Conservation (phyloP, 1,284 basidiomycete species). For the Fistulinella staudtii region DNA sequence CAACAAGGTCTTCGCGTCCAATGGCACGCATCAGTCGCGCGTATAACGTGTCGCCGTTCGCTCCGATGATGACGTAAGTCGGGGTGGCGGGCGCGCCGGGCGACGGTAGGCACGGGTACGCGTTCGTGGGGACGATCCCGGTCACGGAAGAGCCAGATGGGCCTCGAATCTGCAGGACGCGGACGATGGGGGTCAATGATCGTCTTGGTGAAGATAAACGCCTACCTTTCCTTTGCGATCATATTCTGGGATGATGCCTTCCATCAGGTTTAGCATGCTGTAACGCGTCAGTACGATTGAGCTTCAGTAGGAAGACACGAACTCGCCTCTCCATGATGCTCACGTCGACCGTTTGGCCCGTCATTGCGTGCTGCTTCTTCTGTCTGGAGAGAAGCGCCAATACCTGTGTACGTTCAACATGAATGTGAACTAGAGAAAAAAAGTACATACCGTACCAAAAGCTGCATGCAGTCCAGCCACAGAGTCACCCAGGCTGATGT, state of each 20-base stretch:
- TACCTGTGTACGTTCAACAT: slow-evolving; percentile 39
- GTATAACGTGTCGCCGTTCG: slow-evolving; percentile 68
- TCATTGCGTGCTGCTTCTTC: slow-evolving; percentile 33
- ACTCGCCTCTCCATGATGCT: slow-evolving; percentile 65
- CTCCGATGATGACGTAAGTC: slow-evolving; percentile 64
- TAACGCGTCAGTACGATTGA: background rate
- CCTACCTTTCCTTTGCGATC: slow-evolving; percentile 65
- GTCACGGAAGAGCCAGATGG: slow-evolving; percentile 71
- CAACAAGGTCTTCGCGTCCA: slow-evolving; percentile 54
- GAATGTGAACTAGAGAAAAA: too few relatives aligned
- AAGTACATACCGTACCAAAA: slow-evolving; percentile 56
- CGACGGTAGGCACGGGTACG: slow-evolving; percentile 58
- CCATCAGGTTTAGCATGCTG: slow-evolving; percentile 71
- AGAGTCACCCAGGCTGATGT: slow-evolving; percentile 68
- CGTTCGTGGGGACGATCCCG: slow-evolving; percentile 70
- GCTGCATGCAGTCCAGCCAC: slow-evolving; percentile 68
- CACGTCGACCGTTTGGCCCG: slow-evolving; percentile 64
- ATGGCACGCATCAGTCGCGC: slow-evolving; percentile 59
- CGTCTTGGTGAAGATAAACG: too few relatives aligned
- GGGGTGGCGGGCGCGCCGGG: slow-evolving; percentile 39
- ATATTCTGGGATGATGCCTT: slow-evolving; percentile 72
- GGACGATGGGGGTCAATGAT: background rate
- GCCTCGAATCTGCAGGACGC: slow-evolving; percentile 47
- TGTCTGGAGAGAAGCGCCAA: slow-evolving; percentile 65
- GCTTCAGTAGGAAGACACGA: background rate